phyloP scores from a whole-genome alignment of 148 eudicot genomes.

The Persicaria tinctoria region DNA sequence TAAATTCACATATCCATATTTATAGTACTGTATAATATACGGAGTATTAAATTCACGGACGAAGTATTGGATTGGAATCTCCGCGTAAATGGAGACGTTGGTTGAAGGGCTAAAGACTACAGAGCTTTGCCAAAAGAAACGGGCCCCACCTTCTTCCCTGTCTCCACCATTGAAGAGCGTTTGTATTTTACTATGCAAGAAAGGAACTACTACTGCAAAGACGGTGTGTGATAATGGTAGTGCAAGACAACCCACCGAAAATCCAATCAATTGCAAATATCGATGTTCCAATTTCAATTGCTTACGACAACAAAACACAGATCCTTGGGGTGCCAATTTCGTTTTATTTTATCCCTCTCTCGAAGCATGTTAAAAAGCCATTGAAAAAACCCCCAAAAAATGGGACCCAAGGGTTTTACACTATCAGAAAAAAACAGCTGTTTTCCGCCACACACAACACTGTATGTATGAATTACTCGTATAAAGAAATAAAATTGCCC shows the following conservation, averaged over 20 bases:
- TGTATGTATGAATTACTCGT: neutral
- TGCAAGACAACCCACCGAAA: neutral
- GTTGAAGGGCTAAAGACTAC: neutral
- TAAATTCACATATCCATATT: too few species aligned
- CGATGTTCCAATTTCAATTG: neutral
- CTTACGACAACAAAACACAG: neutral
- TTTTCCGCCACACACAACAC: conserved; percentile 1
- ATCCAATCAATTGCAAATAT: neutral
- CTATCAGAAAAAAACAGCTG: neutral
- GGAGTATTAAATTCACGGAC: too few species aligned
- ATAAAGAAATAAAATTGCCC: neutral
- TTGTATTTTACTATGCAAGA: neutral
- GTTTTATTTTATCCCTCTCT: neutral
- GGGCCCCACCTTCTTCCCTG: neutral
- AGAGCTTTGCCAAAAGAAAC: neutral
- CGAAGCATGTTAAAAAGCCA: neutral
- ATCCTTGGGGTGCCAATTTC: neutral
- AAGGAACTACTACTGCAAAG: neutral
- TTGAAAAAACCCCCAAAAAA: neutral
- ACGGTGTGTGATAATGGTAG: neutral
- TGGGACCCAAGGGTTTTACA: neutral
- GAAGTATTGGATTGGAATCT: neutral
- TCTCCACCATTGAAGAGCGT: neutral
- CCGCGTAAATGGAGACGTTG: neutral
- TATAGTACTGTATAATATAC: too few species aligned